A percentile compares a stretch with the other conserved stretches of the same genome.
These are phyloP conservation scores for Lipomyces sp. DNA, from an alignment of 805 yeast species.

Conservation along the genomic window DNA sequence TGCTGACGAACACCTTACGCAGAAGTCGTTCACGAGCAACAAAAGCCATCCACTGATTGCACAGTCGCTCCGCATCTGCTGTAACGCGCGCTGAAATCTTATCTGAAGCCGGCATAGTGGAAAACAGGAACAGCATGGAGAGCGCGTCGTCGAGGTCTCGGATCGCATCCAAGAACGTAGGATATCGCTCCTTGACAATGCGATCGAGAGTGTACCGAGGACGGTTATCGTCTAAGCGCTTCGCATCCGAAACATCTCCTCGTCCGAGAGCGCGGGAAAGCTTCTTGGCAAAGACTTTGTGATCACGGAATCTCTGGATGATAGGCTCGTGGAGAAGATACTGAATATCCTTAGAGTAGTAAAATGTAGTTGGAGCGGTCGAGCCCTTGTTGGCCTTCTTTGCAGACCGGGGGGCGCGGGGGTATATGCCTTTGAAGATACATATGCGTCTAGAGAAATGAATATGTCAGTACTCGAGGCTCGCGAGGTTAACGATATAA, in stretches of 20 bases:
- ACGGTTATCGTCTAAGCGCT: conserved; percentile 72
- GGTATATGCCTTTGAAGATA: conserved; percentile 96
- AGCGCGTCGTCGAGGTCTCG: conserved; percentile 93
- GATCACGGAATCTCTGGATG: conserved; percentile 85
- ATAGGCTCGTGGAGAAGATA: conserved; percentile 94
- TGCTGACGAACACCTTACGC: conserved; percentile 88
- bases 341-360: conserved; percentile 90
- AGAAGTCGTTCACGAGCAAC: conserved; percentile 79
- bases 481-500: not conserved
- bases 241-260: conserved; percentile 87
- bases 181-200: conserved; percentile 91
- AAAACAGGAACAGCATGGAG: conserved; percentile 89
- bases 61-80: conserved; percentile 78
- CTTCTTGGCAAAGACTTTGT: conserved; percentile 89
- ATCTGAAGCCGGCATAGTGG: conserved; percentile 92
- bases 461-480: not conserved
- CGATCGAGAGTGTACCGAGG: conserved; percentile 86
- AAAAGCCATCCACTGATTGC: conserved; percentile 94
- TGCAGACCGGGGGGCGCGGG: conserved; percentile 93
- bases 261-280: conserved; percentile 85
- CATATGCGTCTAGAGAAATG: conserved; percentile 83
- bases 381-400: conserved; percentile 97
- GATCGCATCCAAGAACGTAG: conserved; percentile 85
- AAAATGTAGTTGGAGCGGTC: conserved; percentile 94
- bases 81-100: conserved; percentile 74